These are phyloP conservation scores for Neurospora sp. DNA, from an alignment of 495 filamentous ascomycete genomes.

Conservation along the genomic window DNA sequence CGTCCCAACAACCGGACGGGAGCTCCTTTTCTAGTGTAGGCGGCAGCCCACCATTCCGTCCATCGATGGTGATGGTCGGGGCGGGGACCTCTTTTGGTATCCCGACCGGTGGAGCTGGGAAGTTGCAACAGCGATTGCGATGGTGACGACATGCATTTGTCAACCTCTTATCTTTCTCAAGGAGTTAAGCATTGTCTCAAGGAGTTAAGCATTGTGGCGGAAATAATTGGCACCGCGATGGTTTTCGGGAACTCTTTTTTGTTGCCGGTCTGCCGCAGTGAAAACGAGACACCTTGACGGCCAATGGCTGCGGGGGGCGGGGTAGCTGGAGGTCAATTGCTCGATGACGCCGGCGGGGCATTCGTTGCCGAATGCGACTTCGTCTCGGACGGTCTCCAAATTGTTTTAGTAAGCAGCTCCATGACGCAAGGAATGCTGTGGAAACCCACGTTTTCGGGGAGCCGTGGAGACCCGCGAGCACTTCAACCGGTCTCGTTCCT, in stretches of 20 bases:
- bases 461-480: not conserved
- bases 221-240: not conserved
- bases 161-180: not conserved
- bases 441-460: not conserved
- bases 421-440: not conserved
- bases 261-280: conserved; percentile 1
- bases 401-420: not conserved
- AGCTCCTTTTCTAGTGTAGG: not conserved
- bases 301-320: not conserved
- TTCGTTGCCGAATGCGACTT: not conserved
- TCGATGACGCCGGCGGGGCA: not conserved
- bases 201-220: not conserved
- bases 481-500: not conserved
- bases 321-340: not conserved
- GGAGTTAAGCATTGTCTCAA: not conserved
- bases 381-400: not conserved
- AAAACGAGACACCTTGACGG: not conserved
- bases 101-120: conserved; percentile 2
- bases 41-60: not conserved
- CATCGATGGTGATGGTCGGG: not conserved
- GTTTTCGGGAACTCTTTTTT: not conserved
- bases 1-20: not conserved
- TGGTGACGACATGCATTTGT: conserved; percentile 18
- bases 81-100: conserved; percentile 5
- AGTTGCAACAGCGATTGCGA: conserved; percentile 11